These are phyloP conservation scores for Cunninghamia lanceolata DNA, from an alignment of 75 land plant genomes.

Conservation along the genomic window DNA sequence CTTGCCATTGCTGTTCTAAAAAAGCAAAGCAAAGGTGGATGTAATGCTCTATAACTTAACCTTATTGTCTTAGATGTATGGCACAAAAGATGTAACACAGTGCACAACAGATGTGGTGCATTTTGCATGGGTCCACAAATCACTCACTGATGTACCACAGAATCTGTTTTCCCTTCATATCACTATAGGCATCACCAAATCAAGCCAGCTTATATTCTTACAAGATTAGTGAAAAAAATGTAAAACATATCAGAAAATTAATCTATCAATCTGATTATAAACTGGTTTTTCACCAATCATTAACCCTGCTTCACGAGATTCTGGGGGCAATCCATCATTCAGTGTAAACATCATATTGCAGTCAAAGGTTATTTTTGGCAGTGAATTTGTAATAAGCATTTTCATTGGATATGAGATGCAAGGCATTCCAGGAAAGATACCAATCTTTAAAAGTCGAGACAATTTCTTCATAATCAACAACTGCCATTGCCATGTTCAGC, in stretches of 20 bases:
- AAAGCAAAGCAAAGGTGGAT: neutral
- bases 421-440: neutral
- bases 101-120: conserved; percentile 50
- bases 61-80: neutral
- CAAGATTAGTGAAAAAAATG: neutral
- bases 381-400: neutral
- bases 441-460: neutral
- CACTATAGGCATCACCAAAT: conserved; percentile 35
- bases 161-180: conserved; percentile 38
- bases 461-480: neutral
- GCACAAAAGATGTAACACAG: neutral
- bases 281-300: neutral
- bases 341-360: neutral
- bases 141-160: conserved; percentile 15
- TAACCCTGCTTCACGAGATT: neutral
- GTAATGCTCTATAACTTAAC: neutral
- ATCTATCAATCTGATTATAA: neutral
- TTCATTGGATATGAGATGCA: neutral
- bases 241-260: neutral
- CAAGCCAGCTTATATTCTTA: neutral
- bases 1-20: neutral
- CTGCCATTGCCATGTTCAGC: neutral
- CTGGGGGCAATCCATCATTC: neutral
- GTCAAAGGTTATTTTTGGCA: neutral
- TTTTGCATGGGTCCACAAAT: conserved; percentile 43